phyloP scores from a whole-genome alignment of 352 stramenopile species.

The Pythium volutum region DNA sequence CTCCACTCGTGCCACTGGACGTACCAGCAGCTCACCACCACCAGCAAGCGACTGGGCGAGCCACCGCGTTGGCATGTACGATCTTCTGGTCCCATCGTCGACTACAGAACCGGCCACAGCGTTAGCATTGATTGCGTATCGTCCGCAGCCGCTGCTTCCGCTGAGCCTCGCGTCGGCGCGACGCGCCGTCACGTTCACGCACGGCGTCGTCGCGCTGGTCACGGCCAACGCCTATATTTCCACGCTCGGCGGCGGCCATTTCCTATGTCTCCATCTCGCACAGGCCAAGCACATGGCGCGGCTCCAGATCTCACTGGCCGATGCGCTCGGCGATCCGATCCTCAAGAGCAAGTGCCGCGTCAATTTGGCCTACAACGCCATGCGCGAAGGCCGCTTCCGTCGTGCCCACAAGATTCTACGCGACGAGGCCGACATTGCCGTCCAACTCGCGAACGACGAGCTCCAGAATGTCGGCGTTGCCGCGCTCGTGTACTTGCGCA shows the following conservation, averaged over 20 bases:
- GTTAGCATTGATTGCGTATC: slow-evolving; percentile 34
- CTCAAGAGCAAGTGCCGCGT: slow-evolving; percentile 82
- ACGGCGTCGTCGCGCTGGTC: slow-evolving; percentile 68
- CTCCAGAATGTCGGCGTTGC: slow-evolving; percentile 59
- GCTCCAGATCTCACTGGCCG: slow-evolving; percentile 75
- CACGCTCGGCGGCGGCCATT: slow-evolving; percentile 76
- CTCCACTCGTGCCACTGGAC: neutral
- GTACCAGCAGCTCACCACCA: neutral
- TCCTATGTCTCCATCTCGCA: slow-evolving; percentile 69
- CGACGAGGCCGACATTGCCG: slow-evolving; percentile 41
- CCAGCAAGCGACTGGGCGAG: neutral
- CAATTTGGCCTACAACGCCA: slow-evolving; percentile 78
- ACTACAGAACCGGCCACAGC: neutral
- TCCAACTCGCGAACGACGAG: slow-evolving; percentile 49
- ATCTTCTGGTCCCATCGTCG: neutral
- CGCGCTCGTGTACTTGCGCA: slow-evolving; percentile 61
- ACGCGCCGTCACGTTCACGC: slow-evolving; percentile 60
- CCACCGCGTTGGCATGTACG: neutral
- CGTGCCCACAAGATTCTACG: slow-evolving; percentile 51
- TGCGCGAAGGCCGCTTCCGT: slow-evolving; percentile 63
- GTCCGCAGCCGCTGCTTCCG: slow-evolving; percentile 40
- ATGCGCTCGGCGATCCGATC: slow-evolving; percentile 66
- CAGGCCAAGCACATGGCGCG: slow-evolving; percentile 72
- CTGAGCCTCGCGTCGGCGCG: slow-evolving; percentile 63
- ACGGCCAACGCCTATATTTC: slow-evolving; percentile 85